Percentiles rank a stretch among this genome's conserved stretches.
These are phyloP conservation scores for Crithidia mellificae DNA, from an alignment of 208 protist genomes.

Conservation along the genomic window DNA sequence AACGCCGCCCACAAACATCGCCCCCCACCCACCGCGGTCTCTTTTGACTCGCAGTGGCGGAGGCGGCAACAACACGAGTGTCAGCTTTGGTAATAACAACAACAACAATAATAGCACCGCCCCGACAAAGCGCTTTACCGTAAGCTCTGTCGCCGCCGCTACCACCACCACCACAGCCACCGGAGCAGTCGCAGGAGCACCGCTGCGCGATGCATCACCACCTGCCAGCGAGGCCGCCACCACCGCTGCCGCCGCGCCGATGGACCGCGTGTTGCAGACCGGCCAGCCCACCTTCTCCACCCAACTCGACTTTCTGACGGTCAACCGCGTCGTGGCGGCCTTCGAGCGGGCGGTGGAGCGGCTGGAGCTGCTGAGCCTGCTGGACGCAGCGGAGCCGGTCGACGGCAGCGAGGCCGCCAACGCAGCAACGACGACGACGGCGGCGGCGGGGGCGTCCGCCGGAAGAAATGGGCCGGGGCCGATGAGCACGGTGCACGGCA, in stretches of 20 bases:
- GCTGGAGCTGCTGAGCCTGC: constrained; percentile 83
- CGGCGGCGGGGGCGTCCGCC: not conserved
- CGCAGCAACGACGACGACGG: not conserved
- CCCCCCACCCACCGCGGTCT: constrained; percentile 5
- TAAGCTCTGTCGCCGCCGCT: not conserved
- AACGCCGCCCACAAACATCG: not conserved
- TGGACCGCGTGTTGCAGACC: constrained; percentile 37
- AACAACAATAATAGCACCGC: not conserved
- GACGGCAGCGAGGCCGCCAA: constrained; percentile 17
- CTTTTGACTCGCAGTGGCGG: constrained; percentile 2
- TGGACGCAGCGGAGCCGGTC: constrained; percentile 54
- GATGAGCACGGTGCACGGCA: not conserved
- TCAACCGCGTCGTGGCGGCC: constrained; percentile 79
- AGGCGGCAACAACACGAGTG: not conserved
- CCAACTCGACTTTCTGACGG: constrained; percentile 59
- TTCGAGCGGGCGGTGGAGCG: constrained; percentile 88
- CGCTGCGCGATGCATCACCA: not conserved
- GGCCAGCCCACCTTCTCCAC: constrained; percentile 50
- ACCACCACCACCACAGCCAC: not conserved
- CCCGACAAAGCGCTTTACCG: not conserved
- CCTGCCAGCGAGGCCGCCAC: constrained; percentile 7
- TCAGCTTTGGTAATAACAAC: constrained; percentile 7
- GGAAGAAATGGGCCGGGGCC: not conserved
- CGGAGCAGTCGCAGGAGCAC: not conserved
- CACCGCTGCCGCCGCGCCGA: not conserved